These are phyloP conservation scores for Starmerella riodocensis DNA, from an alignment of 805 yeast species.

Conservation along the genomic window DNA sequence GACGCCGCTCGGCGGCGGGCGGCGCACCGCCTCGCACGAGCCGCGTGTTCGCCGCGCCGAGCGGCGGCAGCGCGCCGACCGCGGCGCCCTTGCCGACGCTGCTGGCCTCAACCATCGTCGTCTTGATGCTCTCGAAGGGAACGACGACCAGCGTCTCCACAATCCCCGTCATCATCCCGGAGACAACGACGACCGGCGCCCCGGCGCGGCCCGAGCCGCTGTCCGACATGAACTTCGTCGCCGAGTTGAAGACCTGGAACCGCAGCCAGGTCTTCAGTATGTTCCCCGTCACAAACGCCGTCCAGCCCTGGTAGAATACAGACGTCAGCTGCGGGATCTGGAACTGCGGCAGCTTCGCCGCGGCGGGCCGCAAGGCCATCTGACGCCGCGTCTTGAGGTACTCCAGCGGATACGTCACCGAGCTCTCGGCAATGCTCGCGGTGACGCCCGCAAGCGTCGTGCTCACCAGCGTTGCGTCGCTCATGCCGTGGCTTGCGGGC, in stretches of 20 bases:
- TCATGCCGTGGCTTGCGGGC: too few relatives aligned
- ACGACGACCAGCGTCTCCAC: slow-evolving; percentile 63
- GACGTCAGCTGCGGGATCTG: slow-evolving; percentile 18
- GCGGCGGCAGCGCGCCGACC: slow-evolving; percentile 26
- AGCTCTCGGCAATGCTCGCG: slow-evolving; percentile 30
- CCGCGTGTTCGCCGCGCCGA: slow-evolving; percentile 19
- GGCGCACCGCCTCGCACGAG: neutral
- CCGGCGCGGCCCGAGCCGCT: slow-evolving; percentile 35
- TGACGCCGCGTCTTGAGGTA: slow-evolving; percentile 30
- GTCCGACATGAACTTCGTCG: slow-evolving; percentile 53
- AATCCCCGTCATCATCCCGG: slow-evolving; percentile 73
- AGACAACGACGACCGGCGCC: slow-evolving; percentile 44
- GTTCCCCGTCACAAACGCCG: slow-evolving; percentile 64
- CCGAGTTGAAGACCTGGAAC: slow-evolving; percentile 60
- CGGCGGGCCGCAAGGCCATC: slow-evolving; percentile 22
- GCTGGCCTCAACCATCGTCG: slow-evolving; percentile 52
- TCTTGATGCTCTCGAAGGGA: slow-evolving; percentile 77
- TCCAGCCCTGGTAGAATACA: slow-evolving; percentile 44
- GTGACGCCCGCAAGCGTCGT: slow-evolving; percentile 29
- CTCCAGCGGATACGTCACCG: slow-evolving; percentile 32
- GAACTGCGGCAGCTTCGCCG: slow-evolving; percentile 9
- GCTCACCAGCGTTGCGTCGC: slow-evolving; percentile 22
- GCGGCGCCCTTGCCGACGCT: slow-evolving; percentile 21
- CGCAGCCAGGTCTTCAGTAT: slow-evolving; percentile 61
- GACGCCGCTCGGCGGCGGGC: too few relatives aligned